Evolutionary conservation across 768 basidiomycete genomes (phyloP), one percentile per base, ranked within the genome.

Genomic region (Lactifluus subvellereus): DNA sequence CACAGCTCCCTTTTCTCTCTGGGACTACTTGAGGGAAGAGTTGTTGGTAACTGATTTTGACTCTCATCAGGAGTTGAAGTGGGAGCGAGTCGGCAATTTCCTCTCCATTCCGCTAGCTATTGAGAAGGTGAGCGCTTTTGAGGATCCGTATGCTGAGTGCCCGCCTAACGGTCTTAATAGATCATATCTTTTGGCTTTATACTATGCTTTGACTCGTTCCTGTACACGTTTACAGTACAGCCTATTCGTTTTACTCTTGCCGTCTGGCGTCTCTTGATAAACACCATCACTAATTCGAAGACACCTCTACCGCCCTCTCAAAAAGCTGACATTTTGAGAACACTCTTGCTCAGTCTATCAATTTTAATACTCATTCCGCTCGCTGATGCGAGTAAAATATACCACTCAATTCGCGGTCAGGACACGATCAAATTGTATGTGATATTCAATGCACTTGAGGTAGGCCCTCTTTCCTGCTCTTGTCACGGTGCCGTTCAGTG

Each of bases 371-470:
- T 98, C 5, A 80, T 86, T 38, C 87, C 89, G 2, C 80, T 94
- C 45, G 94, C 95, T 7, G 96, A 99, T 71, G 90, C 94, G 10
- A 96, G 94, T 75, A 94, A 95, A 77, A 96, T 99, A 68, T 99
- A 99, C 69, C 97, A 99, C 70, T 89, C 88, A 16, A 98, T 99
- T 59, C 86, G 97, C 22, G 96, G 95, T 0, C 97, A 98, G 74
- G 97, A 99, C 69, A 97, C 94, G 2, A 96, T 99, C 77, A 99
- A 98, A 77, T 76, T 99, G 54, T 98, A 98, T 77, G 97, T 99
- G 63, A 96, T 99, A 55, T 99, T 98, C 77, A 98, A 98, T 73
- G 95, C 94, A 11, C 80, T 99, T 7, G 97, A 99, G 82, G 96
- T 96, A 74, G 61, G 85, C 47, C 72, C 32, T 22, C n/a, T 22